Evolutionary conservation across 1,284 basidiomycete species (phyloP).

Genomic region (Leccinum pachyderme): DNA sequence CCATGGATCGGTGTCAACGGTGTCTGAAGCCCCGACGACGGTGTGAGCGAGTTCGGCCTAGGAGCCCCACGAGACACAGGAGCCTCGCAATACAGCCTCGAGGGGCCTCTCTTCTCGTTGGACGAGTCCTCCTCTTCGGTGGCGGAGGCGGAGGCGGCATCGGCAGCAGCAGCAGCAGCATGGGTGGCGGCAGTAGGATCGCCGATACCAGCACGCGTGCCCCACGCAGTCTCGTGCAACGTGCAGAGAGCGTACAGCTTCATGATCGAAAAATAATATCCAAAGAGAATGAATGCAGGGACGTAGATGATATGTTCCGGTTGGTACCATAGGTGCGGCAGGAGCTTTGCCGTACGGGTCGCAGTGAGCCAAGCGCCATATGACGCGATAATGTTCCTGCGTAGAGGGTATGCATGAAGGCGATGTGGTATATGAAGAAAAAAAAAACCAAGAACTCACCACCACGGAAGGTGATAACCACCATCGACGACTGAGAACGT

Average conservation of each 20-base stretch:
- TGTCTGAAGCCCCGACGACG: not conserved
- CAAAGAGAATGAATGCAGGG: conserved; percentile 88
- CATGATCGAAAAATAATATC: conserved; percentile 88
- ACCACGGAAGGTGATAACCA: conserved; percentile 88
- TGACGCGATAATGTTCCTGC: conserved; percentile 72
- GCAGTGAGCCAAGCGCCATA: conserved; percentile 81
- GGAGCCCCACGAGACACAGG: not conserved
- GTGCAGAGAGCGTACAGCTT: conserved; percentile 69
- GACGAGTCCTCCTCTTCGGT: conserved; percentile 4
- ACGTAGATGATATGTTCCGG: conserved; percentile 87
- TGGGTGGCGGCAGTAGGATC: conserved; percentile 11
- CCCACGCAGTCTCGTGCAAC: not conserved
- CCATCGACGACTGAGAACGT: conserved; percentile 66
- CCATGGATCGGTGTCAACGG: not conserved
- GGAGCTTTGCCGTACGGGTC: conserved; percentile 83
- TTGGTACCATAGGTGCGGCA: conserved; percentile 84
- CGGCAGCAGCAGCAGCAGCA: not conserved
- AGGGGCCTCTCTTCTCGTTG: not conserved
- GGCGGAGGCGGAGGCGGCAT: no score
- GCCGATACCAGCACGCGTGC: conserved; percentile 1
- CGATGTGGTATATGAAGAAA: conserved; percentile 4
- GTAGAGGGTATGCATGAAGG: conserved; percentile 2
- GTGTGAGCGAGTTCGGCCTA: not conserved
- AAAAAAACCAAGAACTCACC: conserved; percentile 48
- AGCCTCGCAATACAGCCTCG: not conserved